Evolutionary conservation across 805 yeast genomes (phyloP), one percentile per base, ranked within the genome.

Genomic region (Kuraishia cidri): DNA sequence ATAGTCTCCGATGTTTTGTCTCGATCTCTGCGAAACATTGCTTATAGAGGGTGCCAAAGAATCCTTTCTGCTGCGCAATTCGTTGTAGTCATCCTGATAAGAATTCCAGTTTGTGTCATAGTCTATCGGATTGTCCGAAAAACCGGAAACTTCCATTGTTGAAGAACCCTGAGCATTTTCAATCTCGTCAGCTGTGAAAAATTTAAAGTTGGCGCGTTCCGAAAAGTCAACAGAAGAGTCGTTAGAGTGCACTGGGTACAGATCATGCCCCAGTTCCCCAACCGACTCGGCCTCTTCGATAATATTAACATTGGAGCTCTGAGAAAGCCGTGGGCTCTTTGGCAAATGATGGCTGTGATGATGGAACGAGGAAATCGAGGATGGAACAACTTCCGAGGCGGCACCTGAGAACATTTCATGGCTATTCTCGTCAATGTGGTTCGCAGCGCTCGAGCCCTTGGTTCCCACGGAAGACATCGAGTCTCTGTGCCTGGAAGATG

Each of bases 81-180:
- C 23, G 6, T 17, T 26, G 32, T 48, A 50, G 27, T 56, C 61
- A 35, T 72, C 79, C 22, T 72, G 74, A 23, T 72, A 69, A 19
- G 72, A 64, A 40, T 82, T 87, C 81, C 92, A 81, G 43, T 74
- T 66, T 6, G 84, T 76, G 47, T 82, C 79, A 46, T 77, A 82
- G 48, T 82, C 92, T 15, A 81, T 71, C 1, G 71, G 68, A 21
- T 67, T 63, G 21, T 56, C 61, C 9, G 35, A 39, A 11, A 33
- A 23, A 24, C 33, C 33, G 10, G 36, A 35, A 2, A 69, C 64
- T 39, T 77, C 83, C 43, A 79, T 50, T 2, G 90, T 79, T 2
- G 96, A 83, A 1, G 90, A 62, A 30, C 96, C 96, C 34, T 83
- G 92, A 1, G 97, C 97, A 32, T 69, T 64, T 46, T 81, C 88